Base-by-base conservation (phyloP, 2,329 filamentous ascomycete species). In the Trichoderma sp. region DNA sequence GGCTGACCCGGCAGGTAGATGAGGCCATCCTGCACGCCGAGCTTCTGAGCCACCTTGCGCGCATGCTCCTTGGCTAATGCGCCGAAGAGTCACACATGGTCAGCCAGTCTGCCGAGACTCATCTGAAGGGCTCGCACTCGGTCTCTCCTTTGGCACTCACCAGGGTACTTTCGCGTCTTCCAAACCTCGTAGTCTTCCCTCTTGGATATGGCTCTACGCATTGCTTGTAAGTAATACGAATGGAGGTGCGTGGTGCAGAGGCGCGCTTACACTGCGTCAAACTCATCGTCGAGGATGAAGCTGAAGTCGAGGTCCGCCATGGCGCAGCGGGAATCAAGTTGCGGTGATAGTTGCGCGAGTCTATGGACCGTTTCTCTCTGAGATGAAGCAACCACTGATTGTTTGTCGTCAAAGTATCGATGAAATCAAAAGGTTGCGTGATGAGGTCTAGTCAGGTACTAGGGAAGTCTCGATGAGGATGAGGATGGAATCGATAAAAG, bases 1-100 rank as follows among this genome's bases (percentile, higher is more conserved):
- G 79, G 74, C 69, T 84, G 80, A 24, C 85, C 85, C 0, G 82
- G 82, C 17, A 88, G 77, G 71, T 81, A 87, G 71, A 88, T 78
- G 71, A 88, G 76, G 65, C 85, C 85, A 68, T 80, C 75, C 30
- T 76, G 72, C 54, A 79, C 78, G 10, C 77, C 80, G 15, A 87
- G 79, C 70, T 84, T 79, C 26, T 78, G 76, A 48, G 79, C 83
- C 17, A 87, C 84, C 71, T 84, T 86, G 66, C 79, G 78, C n/a
- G 83, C 85, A 70, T 88, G 85, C 48, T 78, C 74, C 72, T 84
- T 87, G 64, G 83, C 85, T 86, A 39, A 14, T 2, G 34, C 5
- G 14, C 34, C 34, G 4, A 19, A 19, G 14, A 19, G 28, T 3
- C 26, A 12, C 17, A 19, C 2, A 52, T 7, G n/a, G 50, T 34